Conservation (phyloP, 2,329 filamentous ascomycete species). For the Fusarium sp. region DNA sequence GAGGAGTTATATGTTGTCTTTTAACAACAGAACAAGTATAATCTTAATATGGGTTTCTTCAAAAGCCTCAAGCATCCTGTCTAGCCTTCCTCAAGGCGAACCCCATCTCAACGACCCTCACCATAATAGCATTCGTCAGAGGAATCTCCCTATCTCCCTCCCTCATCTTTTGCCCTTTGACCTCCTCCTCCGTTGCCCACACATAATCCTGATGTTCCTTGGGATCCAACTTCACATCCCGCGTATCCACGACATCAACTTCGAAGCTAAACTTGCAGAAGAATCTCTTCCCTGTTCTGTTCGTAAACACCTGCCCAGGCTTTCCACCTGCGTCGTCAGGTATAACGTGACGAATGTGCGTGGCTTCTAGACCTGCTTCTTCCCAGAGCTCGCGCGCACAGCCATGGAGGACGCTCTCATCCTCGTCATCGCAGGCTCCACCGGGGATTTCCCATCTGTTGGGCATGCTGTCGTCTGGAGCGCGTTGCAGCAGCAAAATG, state of each 20-base stretch:
- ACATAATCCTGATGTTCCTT: constrained; percentile 55
- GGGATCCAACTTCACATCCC: constrained; percentile 51
- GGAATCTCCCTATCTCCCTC: constrained; percentile 46
- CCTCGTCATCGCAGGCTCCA: constrained; percentile 57
- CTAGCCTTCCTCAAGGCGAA: constrained; percentile 45
- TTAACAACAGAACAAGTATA: not conserved
- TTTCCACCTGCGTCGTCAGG: constrained; percentile 41
- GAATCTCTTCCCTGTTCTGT: constrained; percentile 48
- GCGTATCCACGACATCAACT: constrained; percentile 47
- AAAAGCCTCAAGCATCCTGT: not conserved
- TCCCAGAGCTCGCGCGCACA: constrained; percentile 62
- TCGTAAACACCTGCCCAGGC: constrained; percentile 49
- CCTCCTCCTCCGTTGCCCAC: constrained; percentile 56
- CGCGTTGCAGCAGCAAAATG: constrained; percentile 60
- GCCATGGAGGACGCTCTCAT: constrained; percentile 55
- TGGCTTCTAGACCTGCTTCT: constrained; percentile 56
- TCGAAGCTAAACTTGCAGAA: constrained; percentile 52
- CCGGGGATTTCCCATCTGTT: constrained; percentile 62
- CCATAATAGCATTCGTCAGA: constrained; percentile 47
- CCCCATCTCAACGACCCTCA: constrained; percentile 46
- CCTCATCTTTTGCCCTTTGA: constrained; percentile 42
- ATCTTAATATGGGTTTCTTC: not conserved
- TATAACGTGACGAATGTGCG: constrained; percentile 46
- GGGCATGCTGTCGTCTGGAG: constrained; percentile 57
- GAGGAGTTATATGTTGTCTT: not conserved